Percentiles rank a stretch among this genome's conserved stretches.
phyloP scores from a whole-genome alignment of 1,139 yeast genomes.

The Debaryomyces robertsiae region DNA sequence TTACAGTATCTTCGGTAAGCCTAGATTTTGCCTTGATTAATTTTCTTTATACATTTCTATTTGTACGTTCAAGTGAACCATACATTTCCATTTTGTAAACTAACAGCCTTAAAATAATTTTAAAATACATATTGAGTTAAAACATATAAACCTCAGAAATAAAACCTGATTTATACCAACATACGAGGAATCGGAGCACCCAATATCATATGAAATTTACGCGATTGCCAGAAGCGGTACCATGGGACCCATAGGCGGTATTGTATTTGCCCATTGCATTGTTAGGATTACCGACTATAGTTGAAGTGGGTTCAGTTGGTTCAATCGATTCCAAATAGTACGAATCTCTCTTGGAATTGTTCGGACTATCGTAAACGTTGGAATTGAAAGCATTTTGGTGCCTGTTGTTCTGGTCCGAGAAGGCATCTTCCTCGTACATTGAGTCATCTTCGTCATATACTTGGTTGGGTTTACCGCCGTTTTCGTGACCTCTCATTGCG shows the following conservation, averaged over 20 bases:
- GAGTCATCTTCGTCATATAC: conserved; percentile 39
- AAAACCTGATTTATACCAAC: background rate
- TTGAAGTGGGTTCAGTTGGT: conserved; percentile 48
- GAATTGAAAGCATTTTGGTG: conserved; percentile 13
- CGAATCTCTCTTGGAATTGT: conserved; percentile 34
- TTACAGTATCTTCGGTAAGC: conserved; percentile 51
- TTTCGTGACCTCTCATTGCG: conserved; percentile 79
- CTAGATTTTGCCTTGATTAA: conserved; percentile 37
- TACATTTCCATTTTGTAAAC: conserved; percentile 1
- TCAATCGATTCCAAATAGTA: conserved; percentile 35
- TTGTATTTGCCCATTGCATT: conserved; percentile 33
- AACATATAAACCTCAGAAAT: conserved; percentile 4
- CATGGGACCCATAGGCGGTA: conserved; percentile 14
- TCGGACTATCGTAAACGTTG: conserved; percentile 15
- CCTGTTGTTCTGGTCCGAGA: conserved; percentile 6
- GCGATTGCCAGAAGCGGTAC: conserved; percentile 16
- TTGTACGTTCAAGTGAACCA: background rate
- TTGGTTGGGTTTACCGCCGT: conserved; percentile 29
- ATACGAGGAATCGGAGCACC: background rate
- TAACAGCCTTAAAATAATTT: background rate
- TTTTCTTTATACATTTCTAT: background rate
- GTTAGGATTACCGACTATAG: conserved; percentile 46
- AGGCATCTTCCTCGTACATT: conserved; percentile 36
- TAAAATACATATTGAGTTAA: conserved; percentile 7
- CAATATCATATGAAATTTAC: conserved; percentile 23